phyloP scores from a whole-genome alignment of 1,284 basidiomycete genomes.

The Tilletia caries region DNA sequence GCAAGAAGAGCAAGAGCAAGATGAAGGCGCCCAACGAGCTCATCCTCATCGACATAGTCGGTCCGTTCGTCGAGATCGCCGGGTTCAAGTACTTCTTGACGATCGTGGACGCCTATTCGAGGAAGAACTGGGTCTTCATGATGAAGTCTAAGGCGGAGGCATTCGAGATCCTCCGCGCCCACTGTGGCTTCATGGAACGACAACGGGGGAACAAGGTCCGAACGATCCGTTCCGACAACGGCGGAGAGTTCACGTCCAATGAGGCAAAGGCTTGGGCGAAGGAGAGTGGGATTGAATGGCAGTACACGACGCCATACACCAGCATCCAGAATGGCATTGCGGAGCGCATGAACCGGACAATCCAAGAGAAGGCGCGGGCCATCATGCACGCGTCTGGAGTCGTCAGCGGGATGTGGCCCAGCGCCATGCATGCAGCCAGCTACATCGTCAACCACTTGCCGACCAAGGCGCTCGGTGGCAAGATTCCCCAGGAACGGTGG shows the following conservation, averaged over 20 bases:
- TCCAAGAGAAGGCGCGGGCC: background rate
- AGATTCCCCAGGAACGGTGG: background rate
- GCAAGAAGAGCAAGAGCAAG: background rate
- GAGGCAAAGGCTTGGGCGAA: background rate
- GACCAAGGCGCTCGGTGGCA: background rate
- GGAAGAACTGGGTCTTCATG: background rate
- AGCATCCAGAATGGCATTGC: conserved; percentile 1
- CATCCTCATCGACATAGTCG: background rate
- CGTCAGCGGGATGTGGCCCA: background rate
- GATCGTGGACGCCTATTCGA: background rate
- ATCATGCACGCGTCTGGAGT: background rate
- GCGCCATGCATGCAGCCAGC: background rate
- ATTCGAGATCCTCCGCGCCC: background rate
- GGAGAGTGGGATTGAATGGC: background rate
- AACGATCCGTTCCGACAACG: background rate
- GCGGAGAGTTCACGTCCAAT: conserved; percentile 1
- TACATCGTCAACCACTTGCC: background rate
- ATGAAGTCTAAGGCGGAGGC: background rate
- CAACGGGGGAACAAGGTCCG: background rate
- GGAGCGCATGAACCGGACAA: background rate
- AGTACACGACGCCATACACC: conserved; percentile 1
- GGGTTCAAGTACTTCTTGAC: background rate
- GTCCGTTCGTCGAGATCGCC: background rate
- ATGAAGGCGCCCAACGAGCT: background rate
- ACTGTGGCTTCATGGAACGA: background rate